phyloP scores from a whole-genome alignment of 169 alveolate genomes.

The Plasmodium sp. region DNA sequence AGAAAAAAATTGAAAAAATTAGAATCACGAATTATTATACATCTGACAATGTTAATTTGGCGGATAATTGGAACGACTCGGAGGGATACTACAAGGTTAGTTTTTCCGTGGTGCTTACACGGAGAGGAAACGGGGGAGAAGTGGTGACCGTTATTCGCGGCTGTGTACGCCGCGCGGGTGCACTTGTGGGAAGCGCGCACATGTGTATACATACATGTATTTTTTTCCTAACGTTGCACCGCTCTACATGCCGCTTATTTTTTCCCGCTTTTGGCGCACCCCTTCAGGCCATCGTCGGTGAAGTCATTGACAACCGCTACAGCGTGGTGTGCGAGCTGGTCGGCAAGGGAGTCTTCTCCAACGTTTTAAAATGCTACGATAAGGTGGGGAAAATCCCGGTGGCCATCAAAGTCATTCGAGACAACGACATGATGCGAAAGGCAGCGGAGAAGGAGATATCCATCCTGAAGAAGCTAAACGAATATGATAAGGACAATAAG shows the following conservation, averaged over 20 bases:
- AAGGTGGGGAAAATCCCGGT: constrained; percentile 78
- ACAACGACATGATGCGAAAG: constrained; percentile 92
- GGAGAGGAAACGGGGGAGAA: neutral
- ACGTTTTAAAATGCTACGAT: constrained; percentile 87
- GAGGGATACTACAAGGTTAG: constrained; percentile 86
- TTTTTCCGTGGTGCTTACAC: neutral
- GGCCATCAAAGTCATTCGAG: constrained; percentile 89
- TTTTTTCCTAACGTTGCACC: neutral
- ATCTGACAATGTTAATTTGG: constrained; percentile 74
- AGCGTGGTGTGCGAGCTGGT: constrained; percentile 87
- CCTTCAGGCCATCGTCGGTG: constrained; percentile 90
- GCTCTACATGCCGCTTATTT: neutral
- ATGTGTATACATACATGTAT: neutral
- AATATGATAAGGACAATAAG: constrained; percentile 86
- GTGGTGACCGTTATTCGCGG: neutral
- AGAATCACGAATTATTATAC: constrained; percentile 53
- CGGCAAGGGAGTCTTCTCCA: constrained; percentile 93
- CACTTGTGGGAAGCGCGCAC: neutral
- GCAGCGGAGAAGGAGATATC: constrained; percentile 93
- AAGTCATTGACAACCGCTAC: constrained; percentile 88
- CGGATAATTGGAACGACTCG: constrained; percentile 88
- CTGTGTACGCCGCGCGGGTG: neutral
- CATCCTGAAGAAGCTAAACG: constrained; percentile 86
- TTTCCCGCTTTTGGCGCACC: neutral
- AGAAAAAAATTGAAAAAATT: constrained; percentile 36